A percentile compares a stretch with the other conserved stretches of the same genome.
Conservation (phyloP, 768 basidiomycete genomes). For the Tulasnella sp. region DNA sequence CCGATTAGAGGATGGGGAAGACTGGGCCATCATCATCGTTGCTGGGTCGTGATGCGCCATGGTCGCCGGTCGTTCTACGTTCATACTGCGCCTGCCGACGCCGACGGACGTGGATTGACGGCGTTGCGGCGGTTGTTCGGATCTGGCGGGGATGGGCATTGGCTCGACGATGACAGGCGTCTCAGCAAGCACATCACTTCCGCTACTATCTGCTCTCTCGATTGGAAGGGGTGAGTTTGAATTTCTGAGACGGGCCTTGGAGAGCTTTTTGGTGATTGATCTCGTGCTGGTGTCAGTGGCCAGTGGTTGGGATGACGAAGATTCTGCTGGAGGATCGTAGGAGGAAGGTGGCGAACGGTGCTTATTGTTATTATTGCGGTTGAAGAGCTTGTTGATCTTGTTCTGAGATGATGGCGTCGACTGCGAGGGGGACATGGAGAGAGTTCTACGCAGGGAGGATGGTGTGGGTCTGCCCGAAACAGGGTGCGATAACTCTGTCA, state of each 20-base stretch:
- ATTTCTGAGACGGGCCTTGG: not conserved
- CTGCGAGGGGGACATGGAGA: too few species aligned
- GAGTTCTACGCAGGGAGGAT: too few species aligned
- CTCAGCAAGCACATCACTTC: not conserved
- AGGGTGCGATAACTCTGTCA: too few species aligned
- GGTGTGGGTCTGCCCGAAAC: too few species aligned
- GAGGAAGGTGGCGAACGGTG: constrained; percentile 7
- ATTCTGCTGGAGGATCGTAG: not conserved
- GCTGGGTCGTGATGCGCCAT: not conserved
- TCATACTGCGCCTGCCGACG: constrained; percentile 7
- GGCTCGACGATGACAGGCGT: constrained; percentile 15
- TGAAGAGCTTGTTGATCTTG: constrained; percentile 16
- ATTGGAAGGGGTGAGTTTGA: not conserved
- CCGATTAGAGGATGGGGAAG: constrained; percentile 4
- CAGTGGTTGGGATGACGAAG: not conserved
- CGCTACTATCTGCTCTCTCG: not conserved
- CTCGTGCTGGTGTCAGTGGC: not conserved
- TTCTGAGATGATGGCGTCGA: constrained; percentile 1
- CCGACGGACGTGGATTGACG: not conserved
- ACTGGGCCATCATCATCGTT: not conserved
- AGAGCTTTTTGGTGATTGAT: constrained; percentile 4
- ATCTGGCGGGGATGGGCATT: not conserved
- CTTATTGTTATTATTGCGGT: not conserved
- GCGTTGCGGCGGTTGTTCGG: not conserved
- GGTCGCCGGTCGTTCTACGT: constrained; percentile 1